Evolutionary conservation across 257 asterid genomes (phyloP).

Genomic region (Coffea eugenioides): DNA sequence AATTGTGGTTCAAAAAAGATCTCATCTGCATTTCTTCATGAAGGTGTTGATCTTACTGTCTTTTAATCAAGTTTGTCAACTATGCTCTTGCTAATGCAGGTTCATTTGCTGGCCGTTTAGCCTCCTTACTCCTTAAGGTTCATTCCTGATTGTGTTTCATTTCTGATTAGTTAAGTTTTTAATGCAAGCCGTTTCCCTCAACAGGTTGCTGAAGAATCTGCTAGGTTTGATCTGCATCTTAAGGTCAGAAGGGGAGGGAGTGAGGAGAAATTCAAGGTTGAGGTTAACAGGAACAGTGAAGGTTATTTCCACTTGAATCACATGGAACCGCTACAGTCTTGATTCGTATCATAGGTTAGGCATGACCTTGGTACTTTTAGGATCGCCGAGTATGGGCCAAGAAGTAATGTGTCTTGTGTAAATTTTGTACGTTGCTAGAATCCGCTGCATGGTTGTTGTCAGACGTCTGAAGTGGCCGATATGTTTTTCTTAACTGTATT

Average conservation of each 20-base stretch:
- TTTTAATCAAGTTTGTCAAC: not conserved
- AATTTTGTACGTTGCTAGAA: not conserved
- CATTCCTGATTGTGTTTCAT: not conserved
- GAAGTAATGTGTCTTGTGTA: too few relatives aligned
- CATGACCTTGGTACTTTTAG: not conserved
- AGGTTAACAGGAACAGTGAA: slow-evolving; percentile 62
- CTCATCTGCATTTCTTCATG: not conserved
- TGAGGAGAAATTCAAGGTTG: slow-evolving; percentile 80
- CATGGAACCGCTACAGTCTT: not conserved
- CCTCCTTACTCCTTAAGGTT: not conserved
- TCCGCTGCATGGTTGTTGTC: not conserved
- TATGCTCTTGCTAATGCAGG: not conserved
- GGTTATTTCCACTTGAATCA: slow-evolving; percentile 72
- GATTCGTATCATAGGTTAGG: not conserved
- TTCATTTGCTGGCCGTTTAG: not conserved
- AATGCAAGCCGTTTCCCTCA: not conserved
- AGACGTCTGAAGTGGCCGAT: not conserved
- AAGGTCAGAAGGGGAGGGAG: slow-evolving; percentile 75
- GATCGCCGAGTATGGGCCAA: not conserved
- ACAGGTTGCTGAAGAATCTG: slow-evolving; percentile 56
- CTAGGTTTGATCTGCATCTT: slow-evolving; percentile 77
- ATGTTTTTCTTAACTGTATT: not conserved
- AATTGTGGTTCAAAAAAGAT: not conserved
- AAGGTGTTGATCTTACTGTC: too few relatives aligned
- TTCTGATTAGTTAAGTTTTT: too few relatives aligned